phyloP scores from a whole-genome alignment of 1,284 basidiomycete genomes.

The Flammula alnicola region DNA sequence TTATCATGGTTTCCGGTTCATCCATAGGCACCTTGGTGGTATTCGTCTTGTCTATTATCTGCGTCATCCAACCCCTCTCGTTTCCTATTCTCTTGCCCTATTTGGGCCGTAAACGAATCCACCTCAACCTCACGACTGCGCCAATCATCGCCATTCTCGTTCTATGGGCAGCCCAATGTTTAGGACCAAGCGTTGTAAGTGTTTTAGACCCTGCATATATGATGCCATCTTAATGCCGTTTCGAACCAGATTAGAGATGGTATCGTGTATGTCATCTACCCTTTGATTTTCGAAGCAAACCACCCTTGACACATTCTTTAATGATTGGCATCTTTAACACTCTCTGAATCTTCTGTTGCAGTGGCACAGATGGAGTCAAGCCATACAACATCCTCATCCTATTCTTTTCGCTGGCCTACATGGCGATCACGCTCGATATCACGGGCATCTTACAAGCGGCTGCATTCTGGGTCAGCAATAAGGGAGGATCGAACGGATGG shows the following conservation, averaged over 20 bases:
- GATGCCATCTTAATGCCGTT: not conserved
- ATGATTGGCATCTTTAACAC: too few relatives aligned
- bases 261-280: too few relatives aligned
- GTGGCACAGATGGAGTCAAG: conserved; percentile 75
- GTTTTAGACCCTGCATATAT: not conserved
- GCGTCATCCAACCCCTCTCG: too few relatives aligned
- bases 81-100: too few relatives aligned
- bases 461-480: conserved; percentile 86
- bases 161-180: conserved; percentile 35
- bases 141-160: conserved; percentile 34
- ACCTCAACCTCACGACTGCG: too few relatives aligned
- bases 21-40: conserved; percentile 33
- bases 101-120: too few relatives aligned
- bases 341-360: too few relatives aligned
- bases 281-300: too few relatives aligned
- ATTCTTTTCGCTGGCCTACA: conserved; percentile 92
- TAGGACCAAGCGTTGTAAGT: conserved; percentile 29
- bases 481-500: conserved; percentile 72
- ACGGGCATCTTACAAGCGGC: conserved; percentile 88
- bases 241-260: too few relatives aligned
- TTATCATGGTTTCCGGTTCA: conserved; percentile 28
- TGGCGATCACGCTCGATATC: conserved; percentile 90
- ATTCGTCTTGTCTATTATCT: conserved; percentile 35
- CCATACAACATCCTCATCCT: conserved; percentile 94
- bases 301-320: too few relatives aligned